Percentiles rank a stretch among this genome's conserved stretches.
Conservation (phyloP, 495 filamentous ascomycete genomes). For the Talaromyces thailandensis region DNA sequence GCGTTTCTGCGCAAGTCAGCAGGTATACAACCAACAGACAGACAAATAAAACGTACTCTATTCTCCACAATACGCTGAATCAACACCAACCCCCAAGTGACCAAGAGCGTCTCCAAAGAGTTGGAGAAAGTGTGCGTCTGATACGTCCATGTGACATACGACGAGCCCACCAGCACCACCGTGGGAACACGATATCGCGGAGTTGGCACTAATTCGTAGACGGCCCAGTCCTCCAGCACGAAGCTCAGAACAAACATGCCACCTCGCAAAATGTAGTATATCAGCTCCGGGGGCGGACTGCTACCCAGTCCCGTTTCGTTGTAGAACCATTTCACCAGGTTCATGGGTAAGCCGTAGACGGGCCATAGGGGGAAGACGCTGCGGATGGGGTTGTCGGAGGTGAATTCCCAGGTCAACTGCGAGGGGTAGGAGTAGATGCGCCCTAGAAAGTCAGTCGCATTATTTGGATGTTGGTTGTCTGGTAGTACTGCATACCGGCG, state of each 20-base stretch:
- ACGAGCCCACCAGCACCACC: conserved; percentile 77
- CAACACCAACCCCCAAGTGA: conserved; percentile 85
- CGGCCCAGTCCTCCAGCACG: conserved; percentile 93
- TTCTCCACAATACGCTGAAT: conserved; percentile 73
- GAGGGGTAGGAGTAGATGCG: conserved; percentile 84
- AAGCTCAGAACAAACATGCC: conserved; percentile 92
- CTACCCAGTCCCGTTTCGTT: conserved; percentile 41
- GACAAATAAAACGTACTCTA: conserved; percentile 42
- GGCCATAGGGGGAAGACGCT: conserved; percentile 96
- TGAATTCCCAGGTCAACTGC: conserved; percentile 91
- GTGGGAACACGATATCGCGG: conserved; percentile 62
- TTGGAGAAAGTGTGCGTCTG: conserved; percentile 99
- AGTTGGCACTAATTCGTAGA: conserved; percentile 78
- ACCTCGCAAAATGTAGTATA: conserved; percentile 80
- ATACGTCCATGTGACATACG: conserved; percentile 97
- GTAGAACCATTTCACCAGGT: conserved; percentile 82
- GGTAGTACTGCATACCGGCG: conserved; percentile 56
- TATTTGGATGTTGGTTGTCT: neutral
- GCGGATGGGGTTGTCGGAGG: conserved; percentile 70
- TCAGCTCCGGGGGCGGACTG: conserved; percentile 55
- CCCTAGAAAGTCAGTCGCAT: conserved; percentile 40
- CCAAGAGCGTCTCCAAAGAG: conserved; percentile 84
- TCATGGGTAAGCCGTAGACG: conserved; percentile 86
- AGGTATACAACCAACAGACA: neutral
- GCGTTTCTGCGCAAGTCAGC: conserved; percentile 40